These are phyloP conservation scores for Mitragyna speciosa DNA, from an alignment of 257 asterid genomes.

Conservation along the genomic window DNA sequence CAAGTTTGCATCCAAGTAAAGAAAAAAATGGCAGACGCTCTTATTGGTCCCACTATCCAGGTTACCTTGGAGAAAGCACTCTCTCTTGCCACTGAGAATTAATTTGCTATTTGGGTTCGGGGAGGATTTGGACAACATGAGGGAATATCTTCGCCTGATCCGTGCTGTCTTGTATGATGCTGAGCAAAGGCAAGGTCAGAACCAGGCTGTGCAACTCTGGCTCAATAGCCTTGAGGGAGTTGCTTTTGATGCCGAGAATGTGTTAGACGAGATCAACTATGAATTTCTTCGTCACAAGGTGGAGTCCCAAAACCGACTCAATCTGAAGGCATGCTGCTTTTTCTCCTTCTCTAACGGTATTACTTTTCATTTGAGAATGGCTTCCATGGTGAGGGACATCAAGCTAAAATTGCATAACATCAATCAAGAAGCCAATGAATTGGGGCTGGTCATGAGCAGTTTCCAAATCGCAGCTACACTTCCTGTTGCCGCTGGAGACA, in stretches of 20 bases:
- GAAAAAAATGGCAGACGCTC: neutral
- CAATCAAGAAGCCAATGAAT: neutral
- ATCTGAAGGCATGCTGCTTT: neutral
- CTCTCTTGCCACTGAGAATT: neutral
- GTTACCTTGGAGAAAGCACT: neutral
- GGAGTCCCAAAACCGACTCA: neutral
- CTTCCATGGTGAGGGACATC: conserved; percentile 14
- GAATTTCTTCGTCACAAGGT: neutral
- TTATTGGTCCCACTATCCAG: neutral
- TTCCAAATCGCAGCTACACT: neutral
- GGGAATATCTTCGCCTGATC: neutral
- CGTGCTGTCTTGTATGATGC: neutral
- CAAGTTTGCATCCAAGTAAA: too few species aligned
- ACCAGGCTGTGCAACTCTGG: neutral
- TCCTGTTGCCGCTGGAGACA: neutral
- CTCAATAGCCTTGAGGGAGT: neutral
- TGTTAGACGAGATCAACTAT: neutral
- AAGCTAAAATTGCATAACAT: conserved; percentile 3
- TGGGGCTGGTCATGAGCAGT: neutral
- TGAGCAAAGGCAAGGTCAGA: neutral
- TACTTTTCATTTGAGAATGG: neutral
- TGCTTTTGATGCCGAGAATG: too few species aligned
- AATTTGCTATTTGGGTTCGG: neutral
- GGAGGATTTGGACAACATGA: neutral
- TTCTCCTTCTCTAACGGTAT: too few species aligned